Evolutionary conservation across 1,284 basidiomycete species (phyloP).

Genomic region (Pascua sp.): DNA sequence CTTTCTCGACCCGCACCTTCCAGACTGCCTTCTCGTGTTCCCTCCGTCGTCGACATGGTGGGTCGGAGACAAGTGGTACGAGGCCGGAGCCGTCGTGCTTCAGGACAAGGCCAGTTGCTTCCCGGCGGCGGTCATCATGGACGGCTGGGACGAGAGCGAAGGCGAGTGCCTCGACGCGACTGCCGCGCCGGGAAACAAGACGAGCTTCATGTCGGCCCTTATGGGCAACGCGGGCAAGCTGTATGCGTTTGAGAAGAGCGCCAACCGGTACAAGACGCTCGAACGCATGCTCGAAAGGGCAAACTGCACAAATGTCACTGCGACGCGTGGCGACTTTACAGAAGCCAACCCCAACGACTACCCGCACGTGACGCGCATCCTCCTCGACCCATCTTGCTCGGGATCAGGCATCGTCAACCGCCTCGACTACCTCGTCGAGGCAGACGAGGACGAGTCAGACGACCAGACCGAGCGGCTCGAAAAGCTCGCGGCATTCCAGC

Average conservation of each 20-base stretch:
- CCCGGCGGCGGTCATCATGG: conserved; percentile 73
- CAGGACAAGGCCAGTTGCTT: conserved; percentile 99
- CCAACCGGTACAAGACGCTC: conserved; percentile 72
- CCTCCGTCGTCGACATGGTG: conserved; percentile 57
- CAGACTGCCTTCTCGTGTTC: conserved; percentile 70
- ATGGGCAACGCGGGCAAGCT: conserved; percentile 79
- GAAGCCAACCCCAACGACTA: conserved; percentile 65
- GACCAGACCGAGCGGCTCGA: conserved; percentile 59
- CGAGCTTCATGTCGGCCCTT: conserved; percentile 83
- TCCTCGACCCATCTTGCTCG: conserved; percentile 89
- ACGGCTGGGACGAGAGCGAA: conserved; percentile 39
- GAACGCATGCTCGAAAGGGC: conserved; percentile 76
- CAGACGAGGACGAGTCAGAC: conserved; percentile 32
- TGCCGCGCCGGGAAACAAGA: conserved; percentile 98
- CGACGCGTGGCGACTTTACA: conserved; percentile 73
- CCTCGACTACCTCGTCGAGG: conserved; percentile 74
- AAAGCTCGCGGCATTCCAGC: conserved; percentile 80
- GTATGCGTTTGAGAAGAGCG: conserved; percentile 81
- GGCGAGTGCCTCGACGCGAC: conserved; percentile 84
- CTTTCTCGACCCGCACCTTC: conserved; percentile 70
- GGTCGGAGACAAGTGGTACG: conserved; percentile 44
- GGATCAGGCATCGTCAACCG: conserved; percentile 89
- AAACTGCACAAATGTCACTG: conserved; percentile 69
- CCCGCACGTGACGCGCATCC: conserved; percentile 70
- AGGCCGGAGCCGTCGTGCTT: conserved; percentile 62